Percentiles rank a stretch among this genome's conserved stretches.
Evolutionary conservation across 352 stramenopile species (phyloP).

Genomic region (Pythium utonaiense): DNA sequence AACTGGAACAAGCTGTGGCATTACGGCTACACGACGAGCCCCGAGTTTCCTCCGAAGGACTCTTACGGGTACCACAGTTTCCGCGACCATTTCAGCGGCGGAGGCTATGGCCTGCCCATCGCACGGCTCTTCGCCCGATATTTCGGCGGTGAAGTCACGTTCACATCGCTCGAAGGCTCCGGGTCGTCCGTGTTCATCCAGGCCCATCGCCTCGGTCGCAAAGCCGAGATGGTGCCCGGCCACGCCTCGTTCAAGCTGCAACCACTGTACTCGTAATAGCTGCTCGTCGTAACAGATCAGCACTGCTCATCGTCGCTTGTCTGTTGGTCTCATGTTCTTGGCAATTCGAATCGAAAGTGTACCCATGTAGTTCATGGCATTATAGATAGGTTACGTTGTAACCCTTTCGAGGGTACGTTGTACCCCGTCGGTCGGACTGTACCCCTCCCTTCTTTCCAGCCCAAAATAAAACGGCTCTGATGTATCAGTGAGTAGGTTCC

Average conservation of each 20-base stretch:
- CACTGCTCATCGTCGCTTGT: too few species aligned
- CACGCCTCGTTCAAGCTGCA: constrained; percentile 36
- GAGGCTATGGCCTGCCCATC: constrained; percentile 95
- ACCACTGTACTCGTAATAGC: constrained; percentile 26
- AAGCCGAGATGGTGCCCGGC: constrained; percentile 69
- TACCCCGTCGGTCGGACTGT: not conserved
- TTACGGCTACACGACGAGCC: constrained; percentile 98
- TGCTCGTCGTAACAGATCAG: too few species aligned
- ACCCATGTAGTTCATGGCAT: not conserved
- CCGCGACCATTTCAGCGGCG: constrained; percentile 88
- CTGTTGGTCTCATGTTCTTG: too few species aligned
- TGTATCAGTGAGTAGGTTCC: constrained; percentile 14
- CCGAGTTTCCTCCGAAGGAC: constrained; percentile 46
- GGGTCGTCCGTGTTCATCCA: constrained; percentile 93
- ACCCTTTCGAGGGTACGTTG: not conserved
- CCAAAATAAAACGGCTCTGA: constrained; percentile 27
- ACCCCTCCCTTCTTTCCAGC: constrained; percentile 1
- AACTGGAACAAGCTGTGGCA: constrained; percentile 97
- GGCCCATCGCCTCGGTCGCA: constrained; percentile 68
- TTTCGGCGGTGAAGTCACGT: constrained; percentile 97
- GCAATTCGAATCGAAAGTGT: too few species aligned
- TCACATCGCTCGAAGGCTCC: constrained; percentile 98
- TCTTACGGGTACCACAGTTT: constrained; percentile 74
- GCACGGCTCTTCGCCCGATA: constrained; percentile 94
- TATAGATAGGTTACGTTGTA: not conserved